A percentile compares a stretch with the other conserved stretches of the same genome.
Conservation (phyloP, 2,329 filamentous ascomycete genomes). For the Penicillium sp. region DNA sequence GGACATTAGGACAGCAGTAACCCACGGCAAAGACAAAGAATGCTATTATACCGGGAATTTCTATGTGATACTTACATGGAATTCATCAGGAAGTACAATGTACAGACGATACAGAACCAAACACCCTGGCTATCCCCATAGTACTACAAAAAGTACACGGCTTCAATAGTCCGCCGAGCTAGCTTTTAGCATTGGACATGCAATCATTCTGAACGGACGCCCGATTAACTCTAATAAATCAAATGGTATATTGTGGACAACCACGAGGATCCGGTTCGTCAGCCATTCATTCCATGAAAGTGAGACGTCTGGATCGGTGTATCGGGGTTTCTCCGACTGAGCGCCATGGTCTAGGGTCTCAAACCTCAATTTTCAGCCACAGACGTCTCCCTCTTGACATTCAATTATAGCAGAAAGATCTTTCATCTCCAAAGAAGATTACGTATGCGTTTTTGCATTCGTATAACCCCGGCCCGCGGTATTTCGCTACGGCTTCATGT, state of each 20-base stretch:
- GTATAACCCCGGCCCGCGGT: background rate
- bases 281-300: background rate
- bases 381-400: background rate
- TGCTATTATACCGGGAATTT: background rate
- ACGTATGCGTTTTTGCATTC: background rate
- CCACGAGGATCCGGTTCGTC: background rate
- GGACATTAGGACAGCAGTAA: no score
- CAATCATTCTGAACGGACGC: background rate
- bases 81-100: background rate
- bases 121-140: no score
- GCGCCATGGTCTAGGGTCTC: background rate
- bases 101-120: background rate
- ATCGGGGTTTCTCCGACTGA: background rate
- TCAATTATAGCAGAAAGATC: no score
- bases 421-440: background rate
- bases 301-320: background rate
- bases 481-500: background rate
- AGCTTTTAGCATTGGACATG: background rate
- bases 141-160: no score
- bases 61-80: no score
- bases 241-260: background rate
- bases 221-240: background rate
- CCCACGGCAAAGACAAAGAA: background rate
- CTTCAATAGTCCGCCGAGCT: no score
- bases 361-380: background rate